A percentile compares a stretch with the other conserved stretches of the same genome.
These are phyloP conservation scores for Xylaria venustula DNA, from an alignment of 495 filamentous ascomycete genomes.

Conservation along the genomic window DNA sequence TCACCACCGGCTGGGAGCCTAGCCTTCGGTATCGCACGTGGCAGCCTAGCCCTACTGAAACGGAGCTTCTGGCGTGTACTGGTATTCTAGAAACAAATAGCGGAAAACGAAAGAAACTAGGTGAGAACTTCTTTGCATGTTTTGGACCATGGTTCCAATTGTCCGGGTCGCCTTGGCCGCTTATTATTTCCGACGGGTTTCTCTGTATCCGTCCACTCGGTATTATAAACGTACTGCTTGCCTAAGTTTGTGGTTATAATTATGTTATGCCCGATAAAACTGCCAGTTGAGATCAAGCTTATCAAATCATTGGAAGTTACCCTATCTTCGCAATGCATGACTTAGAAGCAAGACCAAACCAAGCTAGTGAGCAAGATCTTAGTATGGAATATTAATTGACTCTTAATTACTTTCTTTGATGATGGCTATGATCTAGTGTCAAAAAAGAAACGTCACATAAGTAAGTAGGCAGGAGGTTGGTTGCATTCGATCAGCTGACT, in stretches of 20 bases:
- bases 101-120: not conserved
- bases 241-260: no score
- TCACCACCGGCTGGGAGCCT: not conserved
- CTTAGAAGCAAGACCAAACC: no score
- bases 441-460: no score
- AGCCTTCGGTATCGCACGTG: not conserved
- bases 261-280: no score
- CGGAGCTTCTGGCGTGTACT: not conserved
- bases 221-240: not conserved
- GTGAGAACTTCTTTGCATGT: not conserved
- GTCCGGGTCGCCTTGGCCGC: not conserved
- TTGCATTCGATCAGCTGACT: constrained; percentile 7
- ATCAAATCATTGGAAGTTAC: no score
- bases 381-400: no score
- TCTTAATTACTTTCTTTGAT: no score
- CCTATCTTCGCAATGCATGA: no score
- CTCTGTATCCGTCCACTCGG: constrained; percentile 2
- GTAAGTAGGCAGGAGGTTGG: no score
- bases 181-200: not conserved
- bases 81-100: not conserved
- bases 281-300: no score
- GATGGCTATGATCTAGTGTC: no score
- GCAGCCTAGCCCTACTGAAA: not conserved
- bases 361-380: no score
- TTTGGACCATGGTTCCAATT: not conserved